phyloP scores from a whole-genome alignment of 805 yeast species.

The Ogataea zsoltii region DNA sequence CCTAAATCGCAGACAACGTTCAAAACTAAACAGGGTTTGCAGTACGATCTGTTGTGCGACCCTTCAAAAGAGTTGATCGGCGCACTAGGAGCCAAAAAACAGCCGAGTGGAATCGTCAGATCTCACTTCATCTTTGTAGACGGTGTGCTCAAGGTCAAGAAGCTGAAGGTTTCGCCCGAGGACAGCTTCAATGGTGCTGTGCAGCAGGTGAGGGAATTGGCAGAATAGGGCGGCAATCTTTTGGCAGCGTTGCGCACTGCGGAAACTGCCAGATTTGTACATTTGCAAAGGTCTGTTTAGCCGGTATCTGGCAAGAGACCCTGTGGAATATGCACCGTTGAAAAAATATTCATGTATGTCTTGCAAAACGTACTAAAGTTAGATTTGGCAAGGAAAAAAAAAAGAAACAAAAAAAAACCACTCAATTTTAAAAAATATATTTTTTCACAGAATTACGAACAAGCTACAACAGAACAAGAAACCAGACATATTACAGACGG shows the following conservation, averaged over 20 bases:
- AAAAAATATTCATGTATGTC: too few species aligned
- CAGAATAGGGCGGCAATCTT: not conserved
- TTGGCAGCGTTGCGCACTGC: not conserved
- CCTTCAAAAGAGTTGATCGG: conserved; percentile 69
- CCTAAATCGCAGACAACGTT: conserved; percentile 77
- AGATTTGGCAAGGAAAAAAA: too few species aligned
- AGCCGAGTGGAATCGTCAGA: conserved; percentile 72
- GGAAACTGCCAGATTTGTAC: not conserved
- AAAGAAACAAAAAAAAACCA: too few species aligned
- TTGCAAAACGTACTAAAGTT: too few species aligned
- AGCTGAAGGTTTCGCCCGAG: conserved; percentile 59
- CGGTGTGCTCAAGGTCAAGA: conserved; percentile 62
- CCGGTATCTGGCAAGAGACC: too few species aligned
- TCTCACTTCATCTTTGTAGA: conserved; percentile 91
- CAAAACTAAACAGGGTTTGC: conserved; percentile 68
- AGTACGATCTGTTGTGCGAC: conserved; percentile 76
- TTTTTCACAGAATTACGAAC: too few species aligned
- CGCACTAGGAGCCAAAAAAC: conserved; percentile 79
- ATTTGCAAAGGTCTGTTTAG: not conserved
- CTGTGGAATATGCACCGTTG: too few species aligned
- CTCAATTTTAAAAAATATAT: too few species aligned
- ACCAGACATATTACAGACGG: too few species aligned
- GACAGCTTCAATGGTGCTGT: conserved; percentile 60
- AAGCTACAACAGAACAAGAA: too few species aligned
- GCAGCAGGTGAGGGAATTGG: conserved; percentile 50